Percentiles rank a stretch among this genome's conserved stretches.
These are phyloP conservation scores for Paramecium caudatum DNA, from an alignment of 73 alveolate species.

Conservation along the genomic window DNA sequence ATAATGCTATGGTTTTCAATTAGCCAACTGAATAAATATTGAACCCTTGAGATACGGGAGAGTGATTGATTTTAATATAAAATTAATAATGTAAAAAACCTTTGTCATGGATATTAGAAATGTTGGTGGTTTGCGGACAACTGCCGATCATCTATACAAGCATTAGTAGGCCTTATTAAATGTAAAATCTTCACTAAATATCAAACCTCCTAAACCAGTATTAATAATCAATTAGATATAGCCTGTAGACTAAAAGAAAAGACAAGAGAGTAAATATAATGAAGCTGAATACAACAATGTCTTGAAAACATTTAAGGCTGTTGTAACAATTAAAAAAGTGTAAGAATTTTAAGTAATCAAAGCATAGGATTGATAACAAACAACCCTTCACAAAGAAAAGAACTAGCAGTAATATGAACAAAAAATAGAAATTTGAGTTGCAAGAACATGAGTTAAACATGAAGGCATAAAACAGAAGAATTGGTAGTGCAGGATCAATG, in stretches of 20 bases:
- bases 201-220: slow-evolving; percentile 36
- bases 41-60: too few species aligned
- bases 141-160: slow-evolving; percentile 24
- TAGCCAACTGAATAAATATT: too few species aligned
- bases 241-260: slow-evolving; percentile 18
- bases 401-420: background rate
- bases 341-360: background rate
- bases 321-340: slow-evolving; percentile 14
- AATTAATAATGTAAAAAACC: background rate
- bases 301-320: slow-evolving; percentile 13
- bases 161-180: background rate
- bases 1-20: too few species aligned
- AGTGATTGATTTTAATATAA: background rate
- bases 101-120: slow-evolving; percentile 31
- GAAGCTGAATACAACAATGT: slow-evolving; percentile 27
- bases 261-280: background rate
- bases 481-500: slow-evolving; percentile 49
- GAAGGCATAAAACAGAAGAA: slow-evolving; percentile 1
- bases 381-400: slow-evolving; percentile 27
- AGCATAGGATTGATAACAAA: slow-evolving; percentile 33
- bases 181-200: slow-evolving; percentile 11
- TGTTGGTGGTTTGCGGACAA: slow-evolving; percentile 18
- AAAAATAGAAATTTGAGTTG: slow-evolving; percentile 11
- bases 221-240: background rate
- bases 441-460: slow-evolving; percentile 14